These are phyloP conservation scores for Pseudogymnoascus sp. DNA, from an alignment of 2,329 filamentous ascomycete genomes.

Conservation along the genomic window DNA sequence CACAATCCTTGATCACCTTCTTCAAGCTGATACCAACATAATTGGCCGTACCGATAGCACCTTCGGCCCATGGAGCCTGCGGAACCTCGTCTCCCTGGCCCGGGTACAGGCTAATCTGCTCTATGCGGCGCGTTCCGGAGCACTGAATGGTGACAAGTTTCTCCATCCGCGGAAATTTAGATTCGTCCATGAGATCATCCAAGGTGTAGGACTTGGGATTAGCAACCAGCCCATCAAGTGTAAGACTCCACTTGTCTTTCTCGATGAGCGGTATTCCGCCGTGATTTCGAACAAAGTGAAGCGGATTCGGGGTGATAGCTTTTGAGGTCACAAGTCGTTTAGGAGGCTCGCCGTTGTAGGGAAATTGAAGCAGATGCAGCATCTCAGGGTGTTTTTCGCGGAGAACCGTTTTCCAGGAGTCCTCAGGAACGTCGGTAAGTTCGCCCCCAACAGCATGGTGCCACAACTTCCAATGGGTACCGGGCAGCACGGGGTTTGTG, in stretches of 20 bases:
- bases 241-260: conserved; percentile 44
- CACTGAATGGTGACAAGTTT: conserved; percentile 59
- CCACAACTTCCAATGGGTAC: conserved; percentile 51
- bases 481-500: conserved; percentile 51
- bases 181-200: conserved; percentile 53
- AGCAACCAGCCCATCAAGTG: conserved; percentile 54
- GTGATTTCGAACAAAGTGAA: conserved; percentile 66
- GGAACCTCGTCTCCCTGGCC: conserved; percentile 57
- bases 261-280: conserved; percentile 63
- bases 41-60: conserved; percentile 58
- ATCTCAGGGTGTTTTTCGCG: conserved; percentile 53
- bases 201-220: conserved; percentile 50
- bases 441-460: conserved; percentile 46
- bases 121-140: conserved; percentile 59
- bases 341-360: conserved; percentile 57
- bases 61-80: conserved; percentile 51
- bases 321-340: conserved; percentile 49
- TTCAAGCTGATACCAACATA: conserved; percentile 60
- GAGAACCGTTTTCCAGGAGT: conserved; percentile 49
- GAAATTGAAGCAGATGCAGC: conserved; percentile 56
- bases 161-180: conserved; percentile 50
- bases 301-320: conserved; percentile 50
- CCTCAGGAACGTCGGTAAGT: conserved; percentile 44
- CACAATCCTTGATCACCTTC: conserved; percentile 63
- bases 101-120: conserved; percentile 58